These are phyloP conservation scores for Ephemerocybe angulata DNA, from an alignment of 768 basidiomycete species.

Conservation along the genomic window DNA sequence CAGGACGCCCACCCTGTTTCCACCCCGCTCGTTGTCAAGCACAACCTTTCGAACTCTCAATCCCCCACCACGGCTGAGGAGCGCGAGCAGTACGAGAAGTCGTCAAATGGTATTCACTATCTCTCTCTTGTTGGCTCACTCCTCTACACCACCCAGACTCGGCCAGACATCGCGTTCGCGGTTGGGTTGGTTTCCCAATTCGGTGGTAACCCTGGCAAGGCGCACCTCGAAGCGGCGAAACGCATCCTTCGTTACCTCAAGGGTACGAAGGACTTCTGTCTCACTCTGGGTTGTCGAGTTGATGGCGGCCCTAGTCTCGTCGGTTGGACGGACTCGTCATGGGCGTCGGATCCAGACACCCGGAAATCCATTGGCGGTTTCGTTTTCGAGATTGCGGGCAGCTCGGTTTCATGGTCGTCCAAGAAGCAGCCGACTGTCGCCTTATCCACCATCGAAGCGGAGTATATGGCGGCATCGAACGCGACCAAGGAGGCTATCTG, in stretches of 20 bases:
- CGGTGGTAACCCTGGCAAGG: background rate
- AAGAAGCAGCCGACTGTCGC: conserved; percentile 30
- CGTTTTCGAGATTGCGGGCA: conserved; percentile 24
- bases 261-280: background rate
- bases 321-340: conserved; percentile 26
- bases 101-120: too few relatives aligned
- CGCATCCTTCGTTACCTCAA: background rate
- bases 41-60: too few relatives aligned
- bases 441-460: conserved; percentile 31
- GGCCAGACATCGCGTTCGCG: background rate
- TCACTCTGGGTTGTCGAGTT: background rate
- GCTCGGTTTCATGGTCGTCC: conserved; percentile 29
- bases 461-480: conserved; percentile 32
- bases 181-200: background rate
- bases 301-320: background rate
- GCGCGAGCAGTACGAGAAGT: too few relatives aligned
- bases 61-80: too few relatives aligned
- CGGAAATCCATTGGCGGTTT: conserved; percentile 29
- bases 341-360: conserved; percentile 19
- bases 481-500: conserved; percentile 24
- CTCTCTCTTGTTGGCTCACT: too few relatives aligned
- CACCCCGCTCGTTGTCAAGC: too few relatives aligned
- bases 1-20: too few relatives aligned
- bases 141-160: too few relatives aligned
- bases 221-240: background rate